These are phyloP conservation scores for Lichtheimia ramosa DNA, from an alignment of 371 early-diverging fungal species.

Conservation along the genomic window DNA sequence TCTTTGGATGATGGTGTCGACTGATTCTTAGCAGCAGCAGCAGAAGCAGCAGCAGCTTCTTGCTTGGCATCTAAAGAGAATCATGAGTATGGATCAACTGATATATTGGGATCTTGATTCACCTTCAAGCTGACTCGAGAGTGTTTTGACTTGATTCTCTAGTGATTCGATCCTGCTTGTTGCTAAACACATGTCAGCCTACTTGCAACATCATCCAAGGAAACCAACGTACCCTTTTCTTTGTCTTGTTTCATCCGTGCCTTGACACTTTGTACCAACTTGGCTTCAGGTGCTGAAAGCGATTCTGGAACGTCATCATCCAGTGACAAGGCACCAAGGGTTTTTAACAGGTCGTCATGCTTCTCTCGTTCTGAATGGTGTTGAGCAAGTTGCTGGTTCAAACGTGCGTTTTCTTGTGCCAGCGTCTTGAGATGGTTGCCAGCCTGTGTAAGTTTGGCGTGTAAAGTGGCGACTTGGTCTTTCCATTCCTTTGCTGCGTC, in stretches of 20 bases:
- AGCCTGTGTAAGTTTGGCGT: constrained; percentile 41
- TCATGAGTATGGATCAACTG: neutral
- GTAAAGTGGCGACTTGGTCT: constrained; percentile 16
- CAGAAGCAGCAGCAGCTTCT: neutral
- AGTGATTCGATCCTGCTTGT: neutral
- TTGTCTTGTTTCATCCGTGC: neutral
- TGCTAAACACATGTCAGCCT: too few species aligned
- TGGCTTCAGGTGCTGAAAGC: neutral
- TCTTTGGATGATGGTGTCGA: too few species aligned
- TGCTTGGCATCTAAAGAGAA: neutral
- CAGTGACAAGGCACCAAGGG: neutral
- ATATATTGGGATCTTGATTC: neutral
- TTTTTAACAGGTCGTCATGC: too few species aligned
- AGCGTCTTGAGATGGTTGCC: constrained; percentile 50
- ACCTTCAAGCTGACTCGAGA: neutral
- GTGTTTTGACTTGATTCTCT: neutral
- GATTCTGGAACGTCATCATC: neutral
- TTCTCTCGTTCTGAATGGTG: too few species aligned
- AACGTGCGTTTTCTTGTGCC: constrained; percentile 36
- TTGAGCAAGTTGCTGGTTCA: constrained; percentile 16
- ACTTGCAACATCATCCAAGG: too few species aligned
- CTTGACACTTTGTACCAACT: neutral
- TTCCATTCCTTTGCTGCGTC: constrained; percentile 13
- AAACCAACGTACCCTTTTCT: neutral
- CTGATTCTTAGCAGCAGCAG: too few species aligned